Percentiles rank a stretch among this genome's conserved stretches.
phyloP scores from a whole-genome alignment of 441 rosid genomes.

The Arabidopsis hybrid region DNA sequence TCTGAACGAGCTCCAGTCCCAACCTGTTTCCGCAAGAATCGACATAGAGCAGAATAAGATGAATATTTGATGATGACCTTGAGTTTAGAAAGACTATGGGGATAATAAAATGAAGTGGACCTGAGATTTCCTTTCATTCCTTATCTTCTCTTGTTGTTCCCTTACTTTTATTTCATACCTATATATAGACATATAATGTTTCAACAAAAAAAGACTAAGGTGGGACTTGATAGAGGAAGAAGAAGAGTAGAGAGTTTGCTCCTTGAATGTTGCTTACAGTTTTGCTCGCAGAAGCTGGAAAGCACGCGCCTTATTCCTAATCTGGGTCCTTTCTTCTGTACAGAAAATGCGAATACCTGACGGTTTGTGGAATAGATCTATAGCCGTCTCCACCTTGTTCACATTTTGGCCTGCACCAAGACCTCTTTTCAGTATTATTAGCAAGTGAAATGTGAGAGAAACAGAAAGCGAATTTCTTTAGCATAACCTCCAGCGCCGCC shows the following conservation, averaged over 20 bases:
- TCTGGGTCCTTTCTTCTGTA: constrained; percentile 92
- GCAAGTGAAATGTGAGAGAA: constrained; percentile 21
- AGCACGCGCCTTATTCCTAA: constrained; percentile 78
- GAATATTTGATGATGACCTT: constrained; percentile 6
- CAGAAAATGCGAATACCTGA: constrained; percentile 95
- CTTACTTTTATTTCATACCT: constrained; percentile 92
- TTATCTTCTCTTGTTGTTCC: constrained; percentile 85
- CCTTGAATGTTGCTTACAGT: constrained; percentile 55
- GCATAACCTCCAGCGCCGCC: constrained; percentile 96
- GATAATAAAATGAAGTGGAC: constrained; percentile 39
- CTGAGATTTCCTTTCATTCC: constrained; percentile 81
- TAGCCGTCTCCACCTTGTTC: constrained; percentile 97
- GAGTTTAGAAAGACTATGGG: not conserved
- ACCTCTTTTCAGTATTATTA: constrained; percentile 25
- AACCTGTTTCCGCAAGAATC: constrained; percentile 57
- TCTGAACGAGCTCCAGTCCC: constrained; percentile 97
- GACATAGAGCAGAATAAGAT: constrained; percentile 21
- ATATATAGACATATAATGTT: constrained; percentile 45
- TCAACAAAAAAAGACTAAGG: constrained; percentile 23
- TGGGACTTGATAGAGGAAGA: constrained; percentile 27
- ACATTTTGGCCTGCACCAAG: constrained; percentile 87
- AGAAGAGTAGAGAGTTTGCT: constrained; percentile 19
- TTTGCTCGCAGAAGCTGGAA: constrained; percentile 93
- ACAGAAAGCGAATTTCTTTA: not conserved
- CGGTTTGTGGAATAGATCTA: constrained; percentile 92